Base-by-base conservation (phyloP, 1,284 basidiomycete species). In the Heterobasidion parviporum region DNA sequence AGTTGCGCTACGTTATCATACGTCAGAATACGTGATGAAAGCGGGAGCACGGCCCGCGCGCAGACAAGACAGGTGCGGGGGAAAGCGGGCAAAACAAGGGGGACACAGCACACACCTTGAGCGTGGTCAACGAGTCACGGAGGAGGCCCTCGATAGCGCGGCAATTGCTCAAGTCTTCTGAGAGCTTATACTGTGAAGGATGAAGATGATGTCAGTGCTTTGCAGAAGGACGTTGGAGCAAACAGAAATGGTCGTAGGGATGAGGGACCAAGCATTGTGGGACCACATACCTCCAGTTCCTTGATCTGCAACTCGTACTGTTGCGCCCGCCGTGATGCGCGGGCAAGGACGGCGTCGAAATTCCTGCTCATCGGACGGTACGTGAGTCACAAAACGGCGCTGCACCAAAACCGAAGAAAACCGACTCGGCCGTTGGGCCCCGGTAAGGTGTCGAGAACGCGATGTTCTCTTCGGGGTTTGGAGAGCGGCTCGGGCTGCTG, bases 81-180 rank as follows among this genome's bases (percentile, higher is more conserved):
- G 33, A n/a, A 46, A 48, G 8, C 18, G 18, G 32, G 16, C 34
- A 34, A 46, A 47, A 34, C 20, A n/a, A 15, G 20, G 12, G 18
- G 35, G 7, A 38, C 34, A 36, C 47, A 52, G 43, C 35, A 67
- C 74, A 57, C 43, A 85, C 87, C 63, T 83, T 78, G 18, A 89
- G 72, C 45, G 74, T 75, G 56, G 70, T 71, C 54, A 81, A 76
- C 1, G 82, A 77, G 53, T 85, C 83, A 57, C 81, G 80, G 33
- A 89, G 74, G 16, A 82, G 74, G 59, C 77, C 77, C 61, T 89
- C 84, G 60, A 89, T 81, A 9, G 82, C 81, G 52, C 83, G 74
- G 54, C 87, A 87, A 64, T 87, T 87, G 61, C 81, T 83, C 55
- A 89, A 69, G 63, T 83, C 79, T 61, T 85, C 81, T 34, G 82